Percentiles rank a stretch among this genome's conserved stretches.
phyloP scores from a whole-genome alignment of 2,329 filamentous ascomycete genomes.

The Epichloe bromicola region DNA sequence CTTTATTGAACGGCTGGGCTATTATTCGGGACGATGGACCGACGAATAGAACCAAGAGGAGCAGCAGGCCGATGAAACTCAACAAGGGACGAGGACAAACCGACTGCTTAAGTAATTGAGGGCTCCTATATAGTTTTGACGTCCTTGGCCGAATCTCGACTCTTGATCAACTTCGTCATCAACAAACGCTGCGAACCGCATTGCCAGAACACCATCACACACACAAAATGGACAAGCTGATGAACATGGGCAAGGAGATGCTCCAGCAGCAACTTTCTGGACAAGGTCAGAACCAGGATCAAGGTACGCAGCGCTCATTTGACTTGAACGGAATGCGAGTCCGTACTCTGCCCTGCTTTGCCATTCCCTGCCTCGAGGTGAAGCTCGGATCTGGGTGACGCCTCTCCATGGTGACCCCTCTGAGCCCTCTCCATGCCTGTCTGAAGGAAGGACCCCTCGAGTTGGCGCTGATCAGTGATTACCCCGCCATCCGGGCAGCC shows the following conservation, averaged over 20 bases:
- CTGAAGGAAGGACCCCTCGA: too few species aligned
- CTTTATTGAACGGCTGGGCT: not conserved
- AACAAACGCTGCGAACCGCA: too few species aligned
- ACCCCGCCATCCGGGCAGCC: not conserved
- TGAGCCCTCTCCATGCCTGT: too few species aligned
- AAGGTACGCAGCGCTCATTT: not conserved
- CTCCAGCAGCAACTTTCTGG: slow-evolving; percentile 5
- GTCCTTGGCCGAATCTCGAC: too few species aligned
- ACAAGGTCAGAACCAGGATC: slow-evolving; percentile 1
- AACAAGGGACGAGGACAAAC: too few species aligned
- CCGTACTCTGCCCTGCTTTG: not conserved
- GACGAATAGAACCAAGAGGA: not conserved
- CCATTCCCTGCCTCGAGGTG: not conserved
- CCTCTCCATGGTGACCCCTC: too few species aligned
- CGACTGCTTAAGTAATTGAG: too few species aligned
- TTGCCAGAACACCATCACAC: slow-evolving; percentile 5
- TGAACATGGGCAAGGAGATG: slow-evolving; percentile 23
- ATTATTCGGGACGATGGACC: not conserved
- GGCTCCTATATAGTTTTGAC: too few species aligned
- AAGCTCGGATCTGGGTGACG: not conserved
- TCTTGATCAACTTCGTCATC: too few species aligned
- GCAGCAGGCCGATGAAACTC: not conserved
- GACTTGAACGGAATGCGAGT: not conserved
- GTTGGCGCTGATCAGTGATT: too few species aligned
- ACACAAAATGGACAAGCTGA: slow-evolving; percentile 24